Base-by-base conservation (phyloP, 2,329 filamentous ascomycete species). In the Calonectria pseudoreteaudii region DNA sequence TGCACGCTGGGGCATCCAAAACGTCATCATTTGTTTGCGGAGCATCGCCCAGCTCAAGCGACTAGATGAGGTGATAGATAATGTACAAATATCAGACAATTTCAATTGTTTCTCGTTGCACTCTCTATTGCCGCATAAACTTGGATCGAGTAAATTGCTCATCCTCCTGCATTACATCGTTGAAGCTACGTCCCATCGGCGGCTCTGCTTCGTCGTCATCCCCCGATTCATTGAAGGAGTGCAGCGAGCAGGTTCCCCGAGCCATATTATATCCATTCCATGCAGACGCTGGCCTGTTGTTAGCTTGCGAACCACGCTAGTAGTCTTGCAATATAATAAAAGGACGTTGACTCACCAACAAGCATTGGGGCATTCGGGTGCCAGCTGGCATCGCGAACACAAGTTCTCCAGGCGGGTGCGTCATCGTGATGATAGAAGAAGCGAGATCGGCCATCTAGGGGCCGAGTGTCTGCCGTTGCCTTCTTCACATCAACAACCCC, bases 301-400 rank as follows among this genome's bases (percentile, higher is more conserved):
- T 66, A 82, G 78, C 34, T 18, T 20, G 14, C 16, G 18, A n/a
- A 14, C 18, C 30, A 23, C 6, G 18, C 2, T 9, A 16, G 11
- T 3, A 31, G 38, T 13, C 8, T 31, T 31, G 30, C 8, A 31
- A 28, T 6, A 7, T 31, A 31, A 28, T 6, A 7, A 2, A 28
- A 11, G 2, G 13, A 8, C 9, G 1, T 16, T 18, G 58, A 86
- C 88, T 85, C 82, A 91, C 90, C 89, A 80, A 89, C 95, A 76
- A 98, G 88, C 50, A 98, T 88, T 1, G 95, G 95, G 2, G 94
- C 94, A 76, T 90, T 93, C 0, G 96, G 96, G 86, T 98, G 95
- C 96, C 96, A 98, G 81, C 93, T 95, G 28, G 94, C 95, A 87
- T 98, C 96, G 41, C 96, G 89, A 26, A 98, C 94, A 77, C 94